These are phyloP conservation scores for Fusarium sp. DNA, from an alignment of 2,329 filamentous ascomycete genomes.

Conservation along the genomic window DNA sequence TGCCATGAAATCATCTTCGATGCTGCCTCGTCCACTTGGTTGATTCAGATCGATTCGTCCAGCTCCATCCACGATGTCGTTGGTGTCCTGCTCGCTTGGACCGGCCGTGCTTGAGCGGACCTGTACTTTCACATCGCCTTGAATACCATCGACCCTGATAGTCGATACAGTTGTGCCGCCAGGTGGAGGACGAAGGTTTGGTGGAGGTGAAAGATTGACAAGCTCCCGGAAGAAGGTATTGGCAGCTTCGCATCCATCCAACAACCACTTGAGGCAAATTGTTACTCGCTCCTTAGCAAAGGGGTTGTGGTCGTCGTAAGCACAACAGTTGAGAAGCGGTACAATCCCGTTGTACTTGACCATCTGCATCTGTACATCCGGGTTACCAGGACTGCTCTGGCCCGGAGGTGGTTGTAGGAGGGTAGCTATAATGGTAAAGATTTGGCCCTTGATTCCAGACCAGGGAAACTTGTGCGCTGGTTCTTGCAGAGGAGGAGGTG, in stretches of 20 bases:
- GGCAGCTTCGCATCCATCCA: constrained; percentile 79
- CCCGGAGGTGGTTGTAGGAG: constrained; percentile 84
- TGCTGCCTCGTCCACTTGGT: constrained; percentile 46
- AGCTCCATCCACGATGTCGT: constrained; percentile 58
- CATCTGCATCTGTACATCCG: constrained; percentile 87
- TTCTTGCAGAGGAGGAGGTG: constrained; percentile 65
- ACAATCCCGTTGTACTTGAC: constrained; percentile 87
- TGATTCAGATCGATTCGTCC: constrained; percentile 55
- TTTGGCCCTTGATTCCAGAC: constrained; percentile 87
- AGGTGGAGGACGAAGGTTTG: constrained; percentile 51
- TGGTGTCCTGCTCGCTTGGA: constrained; percentile 44
- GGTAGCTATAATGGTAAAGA: constrained; percentile 88
- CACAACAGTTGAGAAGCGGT: constrained; percentile 86
- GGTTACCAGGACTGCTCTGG: constrained; percentile 70
- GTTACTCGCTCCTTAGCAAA: constrained; percentile 93
- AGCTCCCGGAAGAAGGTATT: constrained; percentile 77
- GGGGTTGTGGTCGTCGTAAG: constrained; percentile 91
- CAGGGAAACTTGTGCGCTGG: constrained; percentile 72
- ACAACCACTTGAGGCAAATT: constrained; percentile 85
- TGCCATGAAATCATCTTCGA: constrained; percentile 61
- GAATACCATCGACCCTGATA: constrained; percentile 65
- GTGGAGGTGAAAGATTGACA: constrained; percentile 57
- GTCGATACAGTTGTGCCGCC: constrained; percentile 54
- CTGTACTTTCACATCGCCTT: constrained; percentile 67
- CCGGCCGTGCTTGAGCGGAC: constrained; percentile 54